Base-by-base conservation (phyloP, 305 asterid species). In the Fraxinus xanthoxyloides region DNA sequence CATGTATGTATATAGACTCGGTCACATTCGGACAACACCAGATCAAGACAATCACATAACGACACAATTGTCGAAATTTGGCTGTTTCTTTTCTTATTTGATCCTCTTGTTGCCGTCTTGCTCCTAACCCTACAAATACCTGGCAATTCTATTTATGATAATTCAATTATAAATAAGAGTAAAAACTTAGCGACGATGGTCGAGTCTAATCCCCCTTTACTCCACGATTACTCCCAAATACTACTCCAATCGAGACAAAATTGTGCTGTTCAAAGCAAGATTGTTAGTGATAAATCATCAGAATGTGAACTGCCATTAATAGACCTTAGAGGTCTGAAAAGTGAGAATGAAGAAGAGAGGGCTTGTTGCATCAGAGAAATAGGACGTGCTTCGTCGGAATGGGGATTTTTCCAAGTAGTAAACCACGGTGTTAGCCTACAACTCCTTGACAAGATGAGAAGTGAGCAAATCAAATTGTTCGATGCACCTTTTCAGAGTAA, bases 351-450 rank as follows among this genome's bases (percentile, higher is more conserved):
- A 15, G 72, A 23, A 0, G 87, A 81, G 48, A 88, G 87, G 78
- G 79, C 72, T 0, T 80, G 78, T 38, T 92, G 93, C 15, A 82
- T 80, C 2, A 70, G 28, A 0, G 80, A 85, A 10, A 93, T 93
- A 2, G 88, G 35, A 0, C 85, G 73, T 0, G 95, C 94, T 31
- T 89, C 97, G 4, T 85, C 92, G 0, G 93, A 92, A 21, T 94
- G 98, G 97, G 98, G 98, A 0, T 94, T 94, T 80, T 94, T 92
- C 79, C 97, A 91, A 77, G 91, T 92, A 0, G 92, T 92, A 70
- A 94, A 94, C 75, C 98, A 92, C 70, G 98, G 96, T 12, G 86
- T 94, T 15, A 83, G 88, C 75, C 87, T 79, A 13, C 65, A 88
- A 9, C 85, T 94, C 2, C 73, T 92, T 1, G 38, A 17, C 63